These are phyloP conservation scores for Cucurbita moschata DNA, from an alignment of 306 rosid species.

Conservation along the genomic window DNA sequence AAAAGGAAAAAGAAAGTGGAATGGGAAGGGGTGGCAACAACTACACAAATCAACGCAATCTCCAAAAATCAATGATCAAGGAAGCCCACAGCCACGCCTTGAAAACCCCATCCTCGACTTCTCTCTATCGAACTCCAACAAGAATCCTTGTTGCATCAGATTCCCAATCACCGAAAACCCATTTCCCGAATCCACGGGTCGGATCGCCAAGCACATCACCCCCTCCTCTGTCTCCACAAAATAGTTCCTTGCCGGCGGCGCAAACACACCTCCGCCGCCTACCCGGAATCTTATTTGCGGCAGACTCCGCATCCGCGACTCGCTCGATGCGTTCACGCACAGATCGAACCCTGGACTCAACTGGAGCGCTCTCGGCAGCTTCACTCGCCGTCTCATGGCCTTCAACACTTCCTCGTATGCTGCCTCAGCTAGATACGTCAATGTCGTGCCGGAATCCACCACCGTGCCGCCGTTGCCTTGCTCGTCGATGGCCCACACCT, in stretches of 20 bases:
- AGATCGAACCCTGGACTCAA: conserved; percentile 39
- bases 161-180: conserved; percentile 70
- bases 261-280: conserved; percentile 22
- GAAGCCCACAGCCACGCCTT: conserved; percentile 57
- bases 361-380: conserved; percentile 2
- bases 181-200: conserved; percentile 28
- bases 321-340: conserved; percentile 43
- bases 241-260: conserved; percentile 57
- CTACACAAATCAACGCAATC: too few relatives aligned
- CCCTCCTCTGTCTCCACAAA: conserved; percentile 38
- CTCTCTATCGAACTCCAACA: conserved; percentile 58
- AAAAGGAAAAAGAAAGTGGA: too few relatives aligned
- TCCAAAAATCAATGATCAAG: background rate
- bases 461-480: conserved; percentile 64
- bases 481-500: conserved; percentile 39
- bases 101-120: conserved; percentile 55
- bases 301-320: conserved; percentile 12
- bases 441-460: conserved; percentile 65
- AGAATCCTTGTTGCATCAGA: conserved; percentile 72
- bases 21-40: too few relatives aligned
- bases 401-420: conserved; percentile 36
- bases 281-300: conserved; percentile 42
- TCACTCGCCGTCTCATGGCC: conserved; percentile 25
- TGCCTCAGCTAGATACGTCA: conserved; percentile 29
- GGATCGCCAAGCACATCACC: conserved; percentile 52